A percentile compares a stretch with the other conserved stretches of the same genome.
phyloP scores from a whole-genome alignment of 495 filamentous ascomycete genomes.

The Zalerion maritima region DNA sequence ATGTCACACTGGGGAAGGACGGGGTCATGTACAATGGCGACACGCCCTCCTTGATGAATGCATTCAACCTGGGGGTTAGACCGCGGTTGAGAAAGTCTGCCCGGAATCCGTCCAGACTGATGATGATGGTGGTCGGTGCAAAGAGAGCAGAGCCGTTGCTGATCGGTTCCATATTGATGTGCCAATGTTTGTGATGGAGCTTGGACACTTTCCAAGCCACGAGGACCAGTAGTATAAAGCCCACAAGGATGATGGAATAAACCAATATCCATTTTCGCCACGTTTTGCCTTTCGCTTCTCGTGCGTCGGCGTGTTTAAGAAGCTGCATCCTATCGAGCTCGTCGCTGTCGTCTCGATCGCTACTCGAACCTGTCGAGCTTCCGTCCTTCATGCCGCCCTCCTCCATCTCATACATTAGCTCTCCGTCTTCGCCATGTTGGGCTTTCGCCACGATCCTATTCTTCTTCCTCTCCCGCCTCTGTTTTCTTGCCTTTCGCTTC shows the following conservation, averaged over 20 bases:
- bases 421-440: slow-evolving; percentile 48
- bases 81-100: slow-evolving; percentile 80
- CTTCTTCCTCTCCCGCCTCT: slow-evolving; percentile 31
- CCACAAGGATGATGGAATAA: slow-evolving; percentile 34
- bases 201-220: slow-evolving; percentile 35
- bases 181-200: too few species aligned
- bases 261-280: slow-evolving; percentile 39
- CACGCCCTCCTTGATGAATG: slow-evolving; percentile 68
- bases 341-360: slow-evolving; percentile 39
- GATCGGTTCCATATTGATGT: slow-evolving; percentile 27
- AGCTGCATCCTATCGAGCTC: slow-evolving; percentile 35
- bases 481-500: slow-evolving; percentile 30
- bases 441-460: slow-evolving; percentile 33
- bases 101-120: slow-evolving; percentile 94
- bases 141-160: slow-evolving; percentile 80
- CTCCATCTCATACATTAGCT: slow-evolving; percentile 82
- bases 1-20: slow-evolving; percentile 91
- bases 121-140: slow-evolving; percentile 78
- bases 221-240: slow-evolving; percentile 34
- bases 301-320: slow-evolving; percentile 26
- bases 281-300: slow-evolving; percentile 22
- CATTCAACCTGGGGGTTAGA: slow-evolving; percentile 67
- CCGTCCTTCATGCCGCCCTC: slow-evolving; percentile 60
- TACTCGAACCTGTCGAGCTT: slow-evolving; percentile 35
- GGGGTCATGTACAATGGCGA: slow-evolving; percentile 85